Evolutionary conservation across 2,329 filamentous ascomycete species (phyloP).

Genomic region (Passalora sequoiae): DNA sequence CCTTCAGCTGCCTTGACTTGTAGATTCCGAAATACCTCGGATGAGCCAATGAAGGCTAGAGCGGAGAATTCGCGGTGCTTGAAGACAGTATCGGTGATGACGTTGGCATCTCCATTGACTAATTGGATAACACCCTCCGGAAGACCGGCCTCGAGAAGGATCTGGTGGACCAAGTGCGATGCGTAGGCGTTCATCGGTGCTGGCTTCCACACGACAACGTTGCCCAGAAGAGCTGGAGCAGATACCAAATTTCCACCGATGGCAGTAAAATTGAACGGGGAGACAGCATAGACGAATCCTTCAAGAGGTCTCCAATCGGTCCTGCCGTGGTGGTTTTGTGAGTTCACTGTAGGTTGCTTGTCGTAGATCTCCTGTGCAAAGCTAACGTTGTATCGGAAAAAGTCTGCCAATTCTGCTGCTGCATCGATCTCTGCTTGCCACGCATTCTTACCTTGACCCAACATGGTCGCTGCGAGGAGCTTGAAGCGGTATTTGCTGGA

Average conservation of each 20-base stretch:
- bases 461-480: slow-evolving; percentile 89
- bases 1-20: slow-evolving; percentile 79
- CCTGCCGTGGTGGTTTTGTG: slow-evolving; percentile 81
- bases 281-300: slow-evolving; percentile 89
- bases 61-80: slow-evolving; percentile 73
- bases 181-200: slow-evolving; percentile 77
- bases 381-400: slow-evolving; percentile 81
- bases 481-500: slow-evolving; percentile 90
- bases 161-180: slow-evolving; percentile 83
- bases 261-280: slow-evolving; percentile 94
- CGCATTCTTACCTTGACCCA: slow-evolving; percentile 93
- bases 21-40: slow-evolving; percentile 78
- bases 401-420: slow-evolving; percentile 85
- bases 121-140: slow-evolving; percentile 87
- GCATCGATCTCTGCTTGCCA: slow-evolving; percentile 98
- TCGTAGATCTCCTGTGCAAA: slow-evolving; percentile 86
- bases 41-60: slow-evolving; percentile 89
- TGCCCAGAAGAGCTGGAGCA: slow-evolving; percentile 80
- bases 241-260: slow-evolving; percentile 81
- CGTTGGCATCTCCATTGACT: slow-evolving; percentile 76
- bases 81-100: slow-evolving; percentile 72
- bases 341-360: slow-evolving; percentile 77
- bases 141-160: slow-evolving; percentile 84
- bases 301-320: slow-evolving; percentile 84
- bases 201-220: slow-evolving; percentile 93